Evolutionary conservation across 2,329 filamentous ascomycete species (phyloP).

Genomic region (Cladorrhinum sp.): DNA sequence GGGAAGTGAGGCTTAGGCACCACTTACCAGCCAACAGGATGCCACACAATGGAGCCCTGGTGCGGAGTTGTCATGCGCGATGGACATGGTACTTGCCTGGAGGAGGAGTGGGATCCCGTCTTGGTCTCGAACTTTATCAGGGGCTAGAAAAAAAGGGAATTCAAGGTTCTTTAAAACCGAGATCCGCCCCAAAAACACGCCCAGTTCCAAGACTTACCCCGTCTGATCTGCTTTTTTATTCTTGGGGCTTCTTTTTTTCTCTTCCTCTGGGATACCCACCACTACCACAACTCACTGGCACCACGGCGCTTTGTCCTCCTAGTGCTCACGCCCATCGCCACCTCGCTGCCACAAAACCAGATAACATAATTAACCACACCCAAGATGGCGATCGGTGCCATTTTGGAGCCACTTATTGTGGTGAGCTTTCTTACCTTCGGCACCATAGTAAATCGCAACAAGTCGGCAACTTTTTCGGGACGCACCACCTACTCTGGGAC

Average conservation of each 20-base stretch:
- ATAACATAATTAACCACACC: neutral
- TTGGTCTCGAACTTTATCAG: conserved; percentile 11
- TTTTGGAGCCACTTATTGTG: conserved; percentile 61
- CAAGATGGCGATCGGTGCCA: conserved; percentile 47
- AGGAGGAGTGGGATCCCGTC: conserved; percentile 1
- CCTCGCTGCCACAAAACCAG: neutral
- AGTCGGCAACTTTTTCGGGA: conserved; percentile 19
- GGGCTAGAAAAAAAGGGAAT: conserved; percentile 1
- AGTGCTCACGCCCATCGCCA: neutral
- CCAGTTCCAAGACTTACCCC: neutral
- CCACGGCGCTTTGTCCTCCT: neutral
- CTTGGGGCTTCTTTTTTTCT: neutral
- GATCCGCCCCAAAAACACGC: neutral
- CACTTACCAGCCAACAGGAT: neutral
- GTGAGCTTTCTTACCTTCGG: conserved; percentile 58
- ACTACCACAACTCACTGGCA: neutral
- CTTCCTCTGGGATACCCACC: too few relatives aligned
- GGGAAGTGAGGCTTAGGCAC: neutral
- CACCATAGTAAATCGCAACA: conserved; percentile 59
- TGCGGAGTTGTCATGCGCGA: neutral
- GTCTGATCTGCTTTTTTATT: neutral
- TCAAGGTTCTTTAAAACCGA: conserved; percentile 5
- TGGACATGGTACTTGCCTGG: conserved; percentile 1
- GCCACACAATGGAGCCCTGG: neutral
- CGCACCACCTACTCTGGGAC: conserved; percentile 21